Base-by-base conservation (phyloP, 345 rosid genomes). In the Eucalyptus curtisii region DNA sequence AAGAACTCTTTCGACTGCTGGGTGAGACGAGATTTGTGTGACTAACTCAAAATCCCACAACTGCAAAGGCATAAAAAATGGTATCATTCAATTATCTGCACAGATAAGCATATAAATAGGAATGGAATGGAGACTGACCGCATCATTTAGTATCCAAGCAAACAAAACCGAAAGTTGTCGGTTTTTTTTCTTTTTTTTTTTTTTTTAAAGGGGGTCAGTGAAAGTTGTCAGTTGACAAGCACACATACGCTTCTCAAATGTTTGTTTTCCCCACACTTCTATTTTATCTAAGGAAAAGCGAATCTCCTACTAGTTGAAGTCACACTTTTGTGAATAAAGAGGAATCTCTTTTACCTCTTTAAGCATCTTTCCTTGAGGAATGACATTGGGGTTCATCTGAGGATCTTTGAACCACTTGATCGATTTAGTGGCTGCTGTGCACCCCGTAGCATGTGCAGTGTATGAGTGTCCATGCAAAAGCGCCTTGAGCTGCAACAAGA, bases 381-480 rank as follows among this genome's bases (percentile, higher is more conserved):
- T 89, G 66, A 97, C 89, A 89, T 98, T 98, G 90, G 57, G 90
- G 89, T 97, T 98, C 86, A 96, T 93, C 90, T 88, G 92, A 89
- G 98, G 97, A 93, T 98, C 95, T 91, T 94, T 97, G 91, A 94
- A 96, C 99, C 99, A 96, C 91, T 93, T 90, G 33, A 98, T 97
- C 84, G 99, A 90, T 89, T 95, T 98, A 87, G 90, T 93, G 81
- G 99, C 99, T 84, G 99, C 99, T 45, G 94, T 90, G 86, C 99
- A 98, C 64, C 98, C 99, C 95, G 95, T 93, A 86, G 99, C 97
- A 93, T 98, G 99, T 86, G 98, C 99, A 61, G 98, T 86, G 90
- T 97, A 96, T 13, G 99, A 96, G 91, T 97, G 99, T 87, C 99
- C 99, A 90, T 96, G 99, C 91, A 97, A 93, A 90, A 97, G 95